phyloP scores from a whole-genome alignment of 805 yeast genomes.

The Wickerhamiella dianesei region DNA sequence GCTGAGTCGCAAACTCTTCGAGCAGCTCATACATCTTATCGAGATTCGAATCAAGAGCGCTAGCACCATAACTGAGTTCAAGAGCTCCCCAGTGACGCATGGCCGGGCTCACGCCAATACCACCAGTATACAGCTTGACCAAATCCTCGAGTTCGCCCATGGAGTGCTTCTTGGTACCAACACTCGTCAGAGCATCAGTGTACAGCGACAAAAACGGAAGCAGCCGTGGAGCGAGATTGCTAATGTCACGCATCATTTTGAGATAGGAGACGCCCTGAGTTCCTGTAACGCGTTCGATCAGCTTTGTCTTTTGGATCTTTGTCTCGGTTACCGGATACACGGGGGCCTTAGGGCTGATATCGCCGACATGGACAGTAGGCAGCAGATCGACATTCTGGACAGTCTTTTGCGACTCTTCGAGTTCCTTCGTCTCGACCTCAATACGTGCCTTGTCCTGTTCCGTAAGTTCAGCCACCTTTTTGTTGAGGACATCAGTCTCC shows the following conservation, averaged over 20 bases:
- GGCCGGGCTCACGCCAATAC: conserved; percentile 43
- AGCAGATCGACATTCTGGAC: conserved; percentile 63
- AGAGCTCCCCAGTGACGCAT: conserved; percentile 10
- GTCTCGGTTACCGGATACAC: conserved; percentile 19
- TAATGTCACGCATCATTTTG: conserved; percentile 49
- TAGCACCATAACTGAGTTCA: conserved; percentile 14
- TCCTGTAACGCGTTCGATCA: conserved; percentile 25
- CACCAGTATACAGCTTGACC: conserved; percentile 75
- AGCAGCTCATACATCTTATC: conserved; percentile 50
- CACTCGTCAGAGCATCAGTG: conserved; percentile 62
- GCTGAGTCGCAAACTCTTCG: conserved; percentile 51
- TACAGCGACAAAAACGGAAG: conserved; percentile 65
- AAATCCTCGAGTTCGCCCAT: conserved; percentile 77
- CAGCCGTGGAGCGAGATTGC: conserved; percentile 44
- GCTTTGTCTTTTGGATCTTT: conserved; percentile 2
- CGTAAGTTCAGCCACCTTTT: conserved; percentile 32
- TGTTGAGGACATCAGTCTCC: conserved; percentile 41
- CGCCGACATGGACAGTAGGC: conserved; percentile 63
- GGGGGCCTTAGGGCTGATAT: conserved; percentile 51
- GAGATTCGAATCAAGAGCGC: conserved; percentile 43
- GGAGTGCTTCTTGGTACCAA: conserved; percentile 63
- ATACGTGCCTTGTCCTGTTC: conserved; percentile 46
- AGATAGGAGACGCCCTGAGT: conserved; percentile 59
- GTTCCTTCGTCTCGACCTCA: conserved; percentile 42
- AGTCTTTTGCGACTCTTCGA: conserved; percentile 51